Evolutionary conservation across 1,284 basidiomycete species (phyloP).

Genomic region (Cutaneotrichosporon sp.): DNA sequence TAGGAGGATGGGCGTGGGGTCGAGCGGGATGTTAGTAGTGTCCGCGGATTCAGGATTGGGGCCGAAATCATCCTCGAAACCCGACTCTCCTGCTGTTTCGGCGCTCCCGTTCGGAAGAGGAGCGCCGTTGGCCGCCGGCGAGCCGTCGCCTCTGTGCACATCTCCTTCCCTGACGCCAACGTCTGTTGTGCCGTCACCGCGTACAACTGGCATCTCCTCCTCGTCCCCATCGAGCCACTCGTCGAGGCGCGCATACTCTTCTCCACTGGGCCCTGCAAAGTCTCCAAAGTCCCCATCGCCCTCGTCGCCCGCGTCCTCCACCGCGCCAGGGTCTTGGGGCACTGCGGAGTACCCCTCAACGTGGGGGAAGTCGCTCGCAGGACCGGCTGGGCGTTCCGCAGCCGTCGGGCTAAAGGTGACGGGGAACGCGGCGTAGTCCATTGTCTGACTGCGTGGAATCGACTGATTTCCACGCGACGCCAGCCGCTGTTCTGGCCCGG

Average conservation of each 20-base stretch:
- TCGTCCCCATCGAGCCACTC: slow-evolving; percentile 36
- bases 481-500: slow-evolving; percentile 8
- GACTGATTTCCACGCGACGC: background rate
- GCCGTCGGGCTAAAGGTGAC: slow-evolving; percentile 8
- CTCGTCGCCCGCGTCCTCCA: slow-evolving; percentile 1
- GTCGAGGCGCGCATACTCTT: slow-evolving; percentile 39
- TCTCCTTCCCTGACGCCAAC: no score
- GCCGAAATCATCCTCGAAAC: slow-evolving; percentile 38
- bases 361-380: slow-evolving; percentile 11
- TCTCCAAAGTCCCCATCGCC: slow-evolving; percentile 19
- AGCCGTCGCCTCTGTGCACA: no score
- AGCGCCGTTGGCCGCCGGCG: background rate
- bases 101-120: no score
- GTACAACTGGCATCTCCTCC: slow-evolving; percentile 1
- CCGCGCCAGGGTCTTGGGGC: background rate
- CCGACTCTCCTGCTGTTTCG: slow-evolving; percentile 1
- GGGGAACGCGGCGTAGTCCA: slow-evolving; percentile 10
- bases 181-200: no score
- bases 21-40: slow-evolving; percentile 20
- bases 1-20: slow-evolving; percentile 40
- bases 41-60: slow-evolving; percentile 2
- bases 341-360: slow-evolving; percentile 4
- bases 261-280: slow-evolving; percentile 15
- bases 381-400: background rate
- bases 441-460: background rate